These are phyloP conservation scores for Wallacemonas sp. DNA, from an alignment of 208 protist genomes.

Conservation along the genomic window DNA sequence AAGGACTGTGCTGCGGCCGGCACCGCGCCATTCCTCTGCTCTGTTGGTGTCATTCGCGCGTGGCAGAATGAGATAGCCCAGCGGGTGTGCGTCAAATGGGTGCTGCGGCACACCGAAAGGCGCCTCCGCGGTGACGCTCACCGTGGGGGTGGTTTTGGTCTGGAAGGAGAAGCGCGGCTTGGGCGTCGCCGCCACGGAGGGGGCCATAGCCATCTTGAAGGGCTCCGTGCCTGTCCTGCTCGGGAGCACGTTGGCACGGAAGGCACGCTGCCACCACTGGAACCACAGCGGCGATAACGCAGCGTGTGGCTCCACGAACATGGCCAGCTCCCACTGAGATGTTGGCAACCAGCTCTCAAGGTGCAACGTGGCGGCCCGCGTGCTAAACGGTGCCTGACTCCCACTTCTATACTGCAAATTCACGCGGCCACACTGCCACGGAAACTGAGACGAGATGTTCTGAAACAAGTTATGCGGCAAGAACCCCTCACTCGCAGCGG, in stretches of 20 bases:
- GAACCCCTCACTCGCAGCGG: too few species aligned
- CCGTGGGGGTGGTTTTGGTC: too few species aligned
- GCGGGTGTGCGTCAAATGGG: too few species aligned
- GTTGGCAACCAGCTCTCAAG: conserved; percentile 60
- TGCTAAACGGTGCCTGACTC: not conserved
- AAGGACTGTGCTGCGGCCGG: too few species aligned
- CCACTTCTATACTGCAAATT: conserved; percentile 29
- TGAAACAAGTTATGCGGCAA: too few species aligned
- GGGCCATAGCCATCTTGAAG: not conserved
- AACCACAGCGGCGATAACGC: conserved; percentile 57
- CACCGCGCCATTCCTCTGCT: too few species aligned
- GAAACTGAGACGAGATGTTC: conserved; percentile 18
- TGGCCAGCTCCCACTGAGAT: conserved; percentile 45
- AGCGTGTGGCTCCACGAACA: conserved; percentile 55
- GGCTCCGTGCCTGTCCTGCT: not conserved
- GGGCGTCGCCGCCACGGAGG: not conserved
- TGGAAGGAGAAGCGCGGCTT: too few species aligned
- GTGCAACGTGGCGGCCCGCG: conserved; percentile 15
- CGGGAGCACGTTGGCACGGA: conserved; percentile 30
- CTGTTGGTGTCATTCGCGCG: too few species aligned
- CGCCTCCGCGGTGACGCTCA: too few species aligned
- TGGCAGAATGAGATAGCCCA: too few species aligned
- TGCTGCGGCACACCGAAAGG: too few species aligned
- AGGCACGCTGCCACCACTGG: conserved; percentile 34
- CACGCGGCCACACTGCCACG: conserved; percentile 46